These are phyloP conservation scores for Penicillium sclerotiorum DNA, from an alignment of 2,329 filamentous ascomycete species.

Conservation along the genomic window DNA sequence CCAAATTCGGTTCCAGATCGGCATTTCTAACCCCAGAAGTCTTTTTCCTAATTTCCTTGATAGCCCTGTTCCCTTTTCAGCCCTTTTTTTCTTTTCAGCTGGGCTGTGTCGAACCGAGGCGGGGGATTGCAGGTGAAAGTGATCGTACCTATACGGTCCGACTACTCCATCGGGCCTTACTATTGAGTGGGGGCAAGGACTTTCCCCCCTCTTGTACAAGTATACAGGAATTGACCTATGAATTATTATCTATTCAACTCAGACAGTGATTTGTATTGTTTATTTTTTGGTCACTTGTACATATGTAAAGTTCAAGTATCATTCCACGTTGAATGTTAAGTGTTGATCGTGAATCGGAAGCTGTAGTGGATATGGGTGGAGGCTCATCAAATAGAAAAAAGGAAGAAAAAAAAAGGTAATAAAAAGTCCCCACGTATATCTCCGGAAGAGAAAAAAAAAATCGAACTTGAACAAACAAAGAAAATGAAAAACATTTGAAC, in stretches of 20 bases:
- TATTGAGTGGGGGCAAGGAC: neutral
- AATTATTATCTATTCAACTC: too few relatives aligned
- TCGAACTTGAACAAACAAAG: constrained; percentile 35
- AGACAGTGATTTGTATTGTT: too few relatives aligned
- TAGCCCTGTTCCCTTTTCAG: neutral
- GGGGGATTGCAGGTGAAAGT: neutral
- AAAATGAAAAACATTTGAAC: constrained; percentile 45
- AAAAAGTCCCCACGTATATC: constrained; percentile 22
- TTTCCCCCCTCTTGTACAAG: too few relatives aligned
- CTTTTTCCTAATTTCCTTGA: neutral
- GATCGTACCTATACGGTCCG: neutral
- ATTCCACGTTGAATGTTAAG: too few relatives aligned
- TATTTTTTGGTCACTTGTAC: neutral
- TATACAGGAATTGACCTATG: too few relatives aligned
- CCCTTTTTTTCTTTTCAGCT: constrained; percentile 2
- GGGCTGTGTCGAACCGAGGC: constrained; percentile 1
- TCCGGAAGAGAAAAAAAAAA: constrained; percentile 21
- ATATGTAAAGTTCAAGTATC: too few relatives aligned
- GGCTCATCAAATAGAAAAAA: constrained; percentile 13
- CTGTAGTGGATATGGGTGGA: constrained; percentile 33
- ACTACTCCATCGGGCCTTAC: neutral
- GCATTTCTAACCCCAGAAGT: constrained; percentile 7
- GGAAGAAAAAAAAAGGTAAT: constrained; percentile 15
- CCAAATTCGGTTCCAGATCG: constrained; percentile 28
- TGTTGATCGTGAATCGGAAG: constrained; percentile 4